Conservation (phyloP, 2,329 filamentous ascomycete species). For the Clarireedia homoeocarpa region DNA sequence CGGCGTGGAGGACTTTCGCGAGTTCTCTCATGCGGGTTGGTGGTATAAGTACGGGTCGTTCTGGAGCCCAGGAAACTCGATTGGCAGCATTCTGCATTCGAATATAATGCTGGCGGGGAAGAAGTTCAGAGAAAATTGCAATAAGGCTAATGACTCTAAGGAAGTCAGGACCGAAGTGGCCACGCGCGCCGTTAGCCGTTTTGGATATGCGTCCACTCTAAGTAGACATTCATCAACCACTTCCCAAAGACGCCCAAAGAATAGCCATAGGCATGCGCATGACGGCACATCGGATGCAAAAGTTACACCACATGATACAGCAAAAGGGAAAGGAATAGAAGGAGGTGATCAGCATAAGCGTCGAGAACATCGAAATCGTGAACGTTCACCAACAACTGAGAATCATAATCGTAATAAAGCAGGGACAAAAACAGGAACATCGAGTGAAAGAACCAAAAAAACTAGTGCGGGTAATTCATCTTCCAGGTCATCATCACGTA, state of each 20-base stretch:
- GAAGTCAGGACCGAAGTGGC: not conserved
- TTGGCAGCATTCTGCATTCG: not conserved
- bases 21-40: not conserved
- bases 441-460: not conserved
- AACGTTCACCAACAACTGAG: not conserved
- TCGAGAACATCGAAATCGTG: not conserved
- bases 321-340: not conserved
- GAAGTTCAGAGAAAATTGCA: not conserved
- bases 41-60: not conserved
- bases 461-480: not conserved
- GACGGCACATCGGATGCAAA: not conserved
- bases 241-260: not conserved
- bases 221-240: not conserved
- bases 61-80: not conserved
- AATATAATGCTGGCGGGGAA: not conserved
- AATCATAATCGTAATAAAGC: not conserved
- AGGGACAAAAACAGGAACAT: not conserved
- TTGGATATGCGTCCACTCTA: not conserved
- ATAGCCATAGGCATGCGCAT: too few relatives aligned
- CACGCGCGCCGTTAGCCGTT: not conserved
- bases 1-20: not conserved
- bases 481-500: not conserved
- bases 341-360: not conserved
- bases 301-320: not conserved
- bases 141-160: not conserved